Evolutionary conservation across 2,329 filamentous ascomycete species (phyloP).

Genomic region (Ploettnerulaceae sp.): DNA sequence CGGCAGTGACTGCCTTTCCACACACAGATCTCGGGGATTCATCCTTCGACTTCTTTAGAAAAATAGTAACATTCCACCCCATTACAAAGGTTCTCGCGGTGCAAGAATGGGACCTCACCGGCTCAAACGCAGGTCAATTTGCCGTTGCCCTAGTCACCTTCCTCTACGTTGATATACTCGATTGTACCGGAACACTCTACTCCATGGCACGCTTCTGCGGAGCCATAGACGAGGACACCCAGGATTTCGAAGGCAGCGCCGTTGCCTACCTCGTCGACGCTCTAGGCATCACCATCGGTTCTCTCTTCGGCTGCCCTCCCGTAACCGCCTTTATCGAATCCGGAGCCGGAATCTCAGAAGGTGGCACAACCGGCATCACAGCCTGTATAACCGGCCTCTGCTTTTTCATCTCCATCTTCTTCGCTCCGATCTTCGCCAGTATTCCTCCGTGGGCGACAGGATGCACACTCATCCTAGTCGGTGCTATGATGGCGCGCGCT

Average conservation of each 20-base stretch:
- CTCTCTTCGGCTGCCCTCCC: conserved; percentile 71
- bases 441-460: conserved; percentile 88
- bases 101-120: conserved; percentile 66
- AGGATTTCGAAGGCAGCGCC: conserved; percentile 83
- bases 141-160: conserved; percentile 82
- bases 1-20: conserved; percentile 76
- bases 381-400: conserved; percentile 73
- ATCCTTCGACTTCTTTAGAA: conserved; percentile 80
- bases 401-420: conserved; percentile 85
- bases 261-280: conserved; percentile 82
- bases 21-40: conserved; percentile 63
- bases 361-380: conserved; percentile 79
- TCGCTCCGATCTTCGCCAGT: conserved; percentile 84
- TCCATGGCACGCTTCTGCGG: conserved; percentile 83
- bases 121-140: conserved; percentile 66
- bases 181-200: conserved; percentile 81
- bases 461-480: conserved; percentile 80
- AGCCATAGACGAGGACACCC: conserved; percentile 73
- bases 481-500: conserved; percentile 78
- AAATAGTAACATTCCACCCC: conserved; percentile 78
- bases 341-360: conserved; percentile 85
- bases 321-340: conserved; percentile 86
- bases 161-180: conserved; percentile 85
- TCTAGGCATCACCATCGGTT: conserved; percentile 72
- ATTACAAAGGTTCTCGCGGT: conserved; percentile 66